Conservation (phyloP, 1,284 basidiomycete species). For the Cryptococcus sp. region DNA sequence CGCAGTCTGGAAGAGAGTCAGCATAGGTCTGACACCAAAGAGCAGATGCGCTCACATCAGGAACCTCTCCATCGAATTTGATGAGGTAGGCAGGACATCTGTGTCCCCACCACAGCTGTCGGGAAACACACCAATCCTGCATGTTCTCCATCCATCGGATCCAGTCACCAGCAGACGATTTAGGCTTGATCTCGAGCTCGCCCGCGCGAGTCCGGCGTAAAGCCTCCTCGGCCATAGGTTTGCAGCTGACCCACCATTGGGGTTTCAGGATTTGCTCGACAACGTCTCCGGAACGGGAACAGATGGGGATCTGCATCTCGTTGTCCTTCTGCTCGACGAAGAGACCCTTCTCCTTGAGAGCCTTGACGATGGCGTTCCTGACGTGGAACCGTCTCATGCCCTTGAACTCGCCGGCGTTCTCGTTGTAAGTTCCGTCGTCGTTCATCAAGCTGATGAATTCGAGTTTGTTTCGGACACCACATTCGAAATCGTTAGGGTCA, state of each 20-base stretch:
- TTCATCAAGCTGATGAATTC: constrained; percentile 96
- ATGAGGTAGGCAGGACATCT: constrained; percentile 94
- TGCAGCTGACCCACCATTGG: constrained; percentile 98
- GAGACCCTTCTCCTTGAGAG: constrained; percentile 80
- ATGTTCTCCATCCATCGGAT: constrained; percentile 94
- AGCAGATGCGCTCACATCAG: constrained; percentile 63
- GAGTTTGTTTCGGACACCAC: constrained; percentile 83
- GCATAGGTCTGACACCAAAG: constrained; percentile 1
- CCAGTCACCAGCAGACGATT: constrained; percentile 90
- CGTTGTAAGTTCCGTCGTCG: constrained; percentile 96
- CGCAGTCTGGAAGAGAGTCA: constrained; percentile 56
- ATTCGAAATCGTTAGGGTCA: constrained; percentile 96
- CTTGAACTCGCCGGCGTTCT: constrained; percentile 81
- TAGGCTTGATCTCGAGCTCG: constrained; percentile 80
- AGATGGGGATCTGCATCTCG: constrained; percentile 91
- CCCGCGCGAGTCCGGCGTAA: constrained; percentile 78
- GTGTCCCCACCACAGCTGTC: constrained; percentile 99
- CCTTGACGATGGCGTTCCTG: constrained; percentile 79
- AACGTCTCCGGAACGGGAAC: constrained; percentile 94
- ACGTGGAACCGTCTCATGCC: constrained; percentile 98
- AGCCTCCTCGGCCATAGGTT: constrained; percentile 86
- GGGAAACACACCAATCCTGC: constrained; percentile 99
- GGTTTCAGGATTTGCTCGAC: constrained; percentile 97
- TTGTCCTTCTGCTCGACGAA: constrained; percentile 94
- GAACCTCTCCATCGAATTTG: constrained; percentile 74